Evolutionary conservation across 2,329 filamentous ascomycete genomes (phyloP).

Genomic region (Penicillium sp.): DNA sequence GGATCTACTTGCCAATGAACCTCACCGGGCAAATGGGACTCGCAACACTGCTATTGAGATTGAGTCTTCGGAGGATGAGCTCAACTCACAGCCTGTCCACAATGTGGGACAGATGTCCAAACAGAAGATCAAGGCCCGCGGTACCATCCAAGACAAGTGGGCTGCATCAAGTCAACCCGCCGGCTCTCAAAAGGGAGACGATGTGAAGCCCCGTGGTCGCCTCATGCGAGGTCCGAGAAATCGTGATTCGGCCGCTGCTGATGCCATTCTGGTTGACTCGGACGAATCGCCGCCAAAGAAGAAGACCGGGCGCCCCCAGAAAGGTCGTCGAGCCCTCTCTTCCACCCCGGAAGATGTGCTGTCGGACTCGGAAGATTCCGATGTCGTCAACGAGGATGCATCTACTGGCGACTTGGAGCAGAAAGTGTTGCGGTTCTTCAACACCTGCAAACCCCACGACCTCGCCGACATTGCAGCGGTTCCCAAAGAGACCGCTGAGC

Average conservation of each 20-base stretch:
- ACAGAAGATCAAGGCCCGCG: slow-evolving; percentile 56
- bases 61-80: slow-evolving; percentile 45
- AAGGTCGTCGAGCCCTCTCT: slow-evolving; percentile 44
- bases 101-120: slow-evolving; percentile 40
- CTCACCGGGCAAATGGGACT: neutral
- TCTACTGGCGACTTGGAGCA: slow-evolving; percentile 51
- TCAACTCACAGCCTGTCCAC: slow-evolving; percentile 27
- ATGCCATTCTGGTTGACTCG: slow-evolving; percentile 13
- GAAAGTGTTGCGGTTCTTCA: slow-evolving; percentile 77
- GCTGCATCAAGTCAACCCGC: slow-evolving; percentile 46
- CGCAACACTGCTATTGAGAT: slow-evolving; percentile 35
- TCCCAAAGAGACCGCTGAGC: slow-evolving; percentile 67
- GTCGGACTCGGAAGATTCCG: slow-evolving; percentile 50
- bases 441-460: slow-evolving; percentile 72
- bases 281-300: slow-evolving; percentile 29
- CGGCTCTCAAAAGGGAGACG: slow-evolving; percentile 21
- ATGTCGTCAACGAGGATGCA: slow-evolving; percentile 39
- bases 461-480: slow-evolving; percentile 80
- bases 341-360: slow-evolving; percentile 38
- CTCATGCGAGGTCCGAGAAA: slow-evolving; percentile 41
- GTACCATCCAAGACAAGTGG: slow-evolving; percentile 62
- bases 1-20: slow-evolving; percentile 43
- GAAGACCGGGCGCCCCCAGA: slow-evolving; percentile 47
- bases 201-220: slow-evolving; percentile 38
- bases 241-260: slow-evolving; percentile 28